Conservation (phyloP, 148 eudicot species). For the Rhododendron molle region DNA sequence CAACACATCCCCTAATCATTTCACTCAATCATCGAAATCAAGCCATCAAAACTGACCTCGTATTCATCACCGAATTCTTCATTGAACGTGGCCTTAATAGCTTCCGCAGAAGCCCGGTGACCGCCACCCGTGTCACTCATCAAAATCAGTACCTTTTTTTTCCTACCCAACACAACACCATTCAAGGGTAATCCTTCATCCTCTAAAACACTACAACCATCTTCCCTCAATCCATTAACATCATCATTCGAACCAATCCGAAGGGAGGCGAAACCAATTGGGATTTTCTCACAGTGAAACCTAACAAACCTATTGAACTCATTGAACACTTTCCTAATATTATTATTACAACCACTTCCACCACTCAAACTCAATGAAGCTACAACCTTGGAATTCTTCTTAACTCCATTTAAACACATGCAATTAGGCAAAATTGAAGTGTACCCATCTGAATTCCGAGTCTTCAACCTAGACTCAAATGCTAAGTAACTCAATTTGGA, state of each 20-base stretch:
- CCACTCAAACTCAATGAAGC: constrained; percentile 47
- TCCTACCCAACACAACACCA: constrained; percentile 35
- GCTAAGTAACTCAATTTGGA: constrained; percentile 44
- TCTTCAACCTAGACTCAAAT: constrained; percentile 30
- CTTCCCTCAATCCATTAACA: constrained; percentile 39
- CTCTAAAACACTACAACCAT: constrained; percentile 53
- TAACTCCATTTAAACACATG: constrained; percentile 33
- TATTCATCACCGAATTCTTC: constrained; percentile 85
- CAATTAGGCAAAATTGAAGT: constrained; percentile 32
- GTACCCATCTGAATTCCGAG: constrained; percentile 31
- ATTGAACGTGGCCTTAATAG: constrained; percentile 74
- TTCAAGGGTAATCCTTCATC: constrained; percentile 32
- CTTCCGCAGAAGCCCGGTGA: constrained; percentile 96
- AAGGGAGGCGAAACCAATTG: constrained; percentile 73
- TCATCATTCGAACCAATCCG: constrained; percentile 36
- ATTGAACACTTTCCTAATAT: constrained; percentile 28
- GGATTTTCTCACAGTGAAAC: constrained; percentile 72
- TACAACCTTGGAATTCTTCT: constrained; percentile 35
- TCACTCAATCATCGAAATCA: background rate
- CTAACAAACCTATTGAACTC: constrained; percentile 45
- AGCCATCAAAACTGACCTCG: constrained; percentile 41
- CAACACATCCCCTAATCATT: background rate
- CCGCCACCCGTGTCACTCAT: constrained; percentile 99
- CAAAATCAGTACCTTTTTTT: constrained; percentile 82
- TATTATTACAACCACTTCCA: constrained; percentile 36